phyloP scores from a whole-genome alignment of 352 stramenopile species.

The Saprolegnia diclina region DNA sequence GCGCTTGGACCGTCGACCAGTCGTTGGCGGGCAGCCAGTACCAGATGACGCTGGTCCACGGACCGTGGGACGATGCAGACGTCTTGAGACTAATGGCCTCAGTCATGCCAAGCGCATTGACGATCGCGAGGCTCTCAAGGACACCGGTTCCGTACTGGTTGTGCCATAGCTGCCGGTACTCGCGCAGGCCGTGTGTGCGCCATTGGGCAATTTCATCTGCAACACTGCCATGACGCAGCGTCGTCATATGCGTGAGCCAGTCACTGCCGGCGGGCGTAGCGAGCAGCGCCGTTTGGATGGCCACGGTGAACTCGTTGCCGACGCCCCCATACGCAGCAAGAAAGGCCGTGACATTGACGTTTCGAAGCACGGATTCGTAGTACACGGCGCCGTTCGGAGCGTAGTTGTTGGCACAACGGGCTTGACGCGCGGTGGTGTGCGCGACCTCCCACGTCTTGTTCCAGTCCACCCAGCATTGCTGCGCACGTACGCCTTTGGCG shows the following conservation, averaged over 20 bases:
- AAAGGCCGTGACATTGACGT: not conserved
- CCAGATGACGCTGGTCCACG: not conserved
- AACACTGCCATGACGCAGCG: no score
- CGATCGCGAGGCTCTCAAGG: not conserved
- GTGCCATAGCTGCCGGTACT: not conserved
- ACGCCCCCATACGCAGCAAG: not conserved
- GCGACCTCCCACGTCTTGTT: conserved; percentile 19
- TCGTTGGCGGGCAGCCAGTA: not conserved
- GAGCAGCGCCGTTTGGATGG: not conserved
- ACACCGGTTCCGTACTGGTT: not conserved
- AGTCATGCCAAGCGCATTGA: conserved; percentile 3
- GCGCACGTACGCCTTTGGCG: not conserved
- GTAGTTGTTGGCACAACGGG: conserved; percentile 8
- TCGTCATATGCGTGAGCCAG: not conserved
- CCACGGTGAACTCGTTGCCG: not conserved
- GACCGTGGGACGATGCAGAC: not conserved
- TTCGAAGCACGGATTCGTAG: not conserved
- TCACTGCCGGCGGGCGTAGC: not conserved
- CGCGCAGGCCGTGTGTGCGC: not conserved
- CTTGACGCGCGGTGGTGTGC: conserved; percentile 6
- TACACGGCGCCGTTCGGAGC: conserved; percentile 6
- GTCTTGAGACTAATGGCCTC: no score
- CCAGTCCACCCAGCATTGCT: conserved; percentile 24
- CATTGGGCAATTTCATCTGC: not conserved
- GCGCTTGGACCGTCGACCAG: not conserved